These are phyloP conservation scores for Panicum miliaceum DNA, from an alignment of 176 grass and related monocot genomes.

Conservation along the genomic window DNA sequence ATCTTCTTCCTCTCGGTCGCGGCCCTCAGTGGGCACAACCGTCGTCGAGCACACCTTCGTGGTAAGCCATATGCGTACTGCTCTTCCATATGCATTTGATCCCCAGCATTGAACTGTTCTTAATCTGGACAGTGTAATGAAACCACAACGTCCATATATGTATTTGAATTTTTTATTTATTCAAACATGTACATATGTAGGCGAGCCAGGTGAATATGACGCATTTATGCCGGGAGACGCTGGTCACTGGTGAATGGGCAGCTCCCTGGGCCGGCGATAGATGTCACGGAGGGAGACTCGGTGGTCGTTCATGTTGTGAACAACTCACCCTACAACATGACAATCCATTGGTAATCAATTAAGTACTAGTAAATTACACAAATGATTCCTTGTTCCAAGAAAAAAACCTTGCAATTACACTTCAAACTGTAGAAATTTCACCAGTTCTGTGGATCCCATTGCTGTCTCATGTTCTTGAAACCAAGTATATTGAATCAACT, in stretches of 20 bases:
- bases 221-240: constrained; percentile 14
- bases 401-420: no score
- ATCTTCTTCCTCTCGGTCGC: background rate
- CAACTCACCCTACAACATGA: background rate
- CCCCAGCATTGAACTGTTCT: no score
- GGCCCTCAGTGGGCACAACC: background rate
- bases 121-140: no score
- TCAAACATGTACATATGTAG: background rate
- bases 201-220: constrained; percentile 2
- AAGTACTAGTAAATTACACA: no score
- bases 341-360: constrained; percentile 32
- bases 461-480: no score
- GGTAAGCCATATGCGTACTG: background rate
- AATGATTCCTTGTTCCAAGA: no score
- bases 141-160: background rate
- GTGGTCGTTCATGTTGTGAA: constrained; percentile 25
- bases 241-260: constrained; percentile 29
- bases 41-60: constrained; percentile 9
- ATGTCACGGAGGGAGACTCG: background rate
- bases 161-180: no score
- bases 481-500: no score
- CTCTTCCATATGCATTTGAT: background rate
- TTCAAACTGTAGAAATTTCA: no score
- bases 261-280: constrained; percentile 18
- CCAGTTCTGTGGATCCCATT: no score